These are phyloP conservation scores for Bipolaris victoriae DNA, from an alignment of 2,329 filamentous ascomycete genomes.

Conservation along the genomic window DNA sequence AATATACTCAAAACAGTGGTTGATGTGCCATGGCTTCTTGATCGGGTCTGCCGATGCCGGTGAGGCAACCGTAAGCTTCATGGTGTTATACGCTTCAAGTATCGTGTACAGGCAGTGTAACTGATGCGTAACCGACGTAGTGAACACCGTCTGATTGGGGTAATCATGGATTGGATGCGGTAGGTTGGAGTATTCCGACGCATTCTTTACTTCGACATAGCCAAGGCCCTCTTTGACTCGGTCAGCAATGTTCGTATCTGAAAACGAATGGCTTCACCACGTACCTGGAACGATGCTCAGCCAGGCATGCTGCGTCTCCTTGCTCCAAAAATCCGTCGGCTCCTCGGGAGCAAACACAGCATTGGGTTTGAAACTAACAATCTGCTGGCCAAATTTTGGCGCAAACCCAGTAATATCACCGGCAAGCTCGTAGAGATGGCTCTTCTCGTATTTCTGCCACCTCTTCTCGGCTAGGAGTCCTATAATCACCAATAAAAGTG, in stretches of 20 bases:
- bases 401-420: conserved; percentile 44
- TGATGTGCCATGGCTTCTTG: conserved; percentile 45
- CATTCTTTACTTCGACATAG: conserved; percentile 37
- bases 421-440: conserved; percentile 30
- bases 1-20: conserved; percentile 46
- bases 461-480: conserved; percentile 37
- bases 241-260: background rate
- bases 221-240: conserved; percentile 35
- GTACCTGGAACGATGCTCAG: conserved; percentile 41
- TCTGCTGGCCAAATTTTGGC: conserved; percentile 43
- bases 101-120: conserved; percentile 45
- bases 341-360: conserved; percentile 38
- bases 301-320: conserved; percentile 40
- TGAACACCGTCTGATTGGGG: conserved; percentile 37
- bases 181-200: conserved; percentile 33
- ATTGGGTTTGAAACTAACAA: conserved; percentile 36
- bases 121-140: conserved; percentile 44
- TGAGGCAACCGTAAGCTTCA: conserved; percentile 23
- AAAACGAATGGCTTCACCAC: background rate
- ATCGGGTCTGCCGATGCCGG: conserved; percentile 21
- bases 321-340: conserved; percentile 38
- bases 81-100: conserved; percentile 41
- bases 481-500: conserved; percentile 36
- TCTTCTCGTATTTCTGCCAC: conserved; percentile 20
- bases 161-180: conserved; percentile 44